Base-by-base conservation (phyloP, 2,329 filamentous ascomycete genomes). In the Nannizziopsis arthrosporioides region DNA sequence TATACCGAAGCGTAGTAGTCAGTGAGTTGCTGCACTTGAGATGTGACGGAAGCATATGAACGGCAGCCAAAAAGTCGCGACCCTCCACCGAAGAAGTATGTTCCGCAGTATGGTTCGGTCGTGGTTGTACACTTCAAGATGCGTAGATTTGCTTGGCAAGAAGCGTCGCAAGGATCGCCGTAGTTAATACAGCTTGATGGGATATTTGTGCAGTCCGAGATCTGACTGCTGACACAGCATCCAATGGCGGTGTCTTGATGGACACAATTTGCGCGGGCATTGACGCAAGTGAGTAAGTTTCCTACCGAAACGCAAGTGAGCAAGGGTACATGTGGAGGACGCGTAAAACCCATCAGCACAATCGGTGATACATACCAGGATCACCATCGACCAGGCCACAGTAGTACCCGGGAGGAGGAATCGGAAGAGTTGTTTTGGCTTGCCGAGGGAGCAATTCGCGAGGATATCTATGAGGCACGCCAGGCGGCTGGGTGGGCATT, bases 311-410 rank as follows among this genome's bases (percentile, higher is more conserved):
- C 18, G 43, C 12, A 12, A 11, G 10, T 37, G 19, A 39, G 40
- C 39, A 27, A 32, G 34, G 38, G 34, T 10, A 11, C 15, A 40
- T n/a, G 3, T 12, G 18, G 30, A 17, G n/a, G n/a, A n/a, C n/a
- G n/a, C 11, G n/a, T 9, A 19, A 9, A 34, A n/a, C 5, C n/a
- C 18, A n/a, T 12, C 5, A 9, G 34, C 17, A 8, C n/a, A 35
- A 34, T 11, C n/a, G 17, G 38, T 12, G 35, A 17, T 9, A 55
- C 54, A 39, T 11, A 55, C 54, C 49, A 46, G 53, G 42, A 34
- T 55, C 49, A n/a, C 51, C 42, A 18, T 51, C 35, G 10, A 55
- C 54, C 30, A 55, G 17, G 45, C 54, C 54, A 38, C 54, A 55
- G 32, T 54, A 54, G 17, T 49, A 55, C 12, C 48, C 50, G 19